Conservation (phyloP, 1,139 yeast genomes). For the Geotrichum macrosporum region DNA sequence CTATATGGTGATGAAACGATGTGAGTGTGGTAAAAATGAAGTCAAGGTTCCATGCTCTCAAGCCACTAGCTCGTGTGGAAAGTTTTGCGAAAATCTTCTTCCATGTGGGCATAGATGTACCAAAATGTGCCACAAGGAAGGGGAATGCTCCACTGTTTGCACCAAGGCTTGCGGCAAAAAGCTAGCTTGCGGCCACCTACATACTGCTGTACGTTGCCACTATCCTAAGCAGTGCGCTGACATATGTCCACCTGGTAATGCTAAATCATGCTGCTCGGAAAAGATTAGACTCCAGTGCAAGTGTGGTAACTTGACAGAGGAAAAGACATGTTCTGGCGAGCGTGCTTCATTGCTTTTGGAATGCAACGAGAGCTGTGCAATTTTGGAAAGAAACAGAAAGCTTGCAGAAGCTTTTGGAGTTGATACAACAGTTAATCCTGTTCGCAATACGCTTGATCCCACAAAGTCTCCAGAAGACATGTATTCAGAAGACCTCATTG, state of each 20-base stretch:
- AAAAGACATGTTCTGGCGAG: constrained; percentile 16
- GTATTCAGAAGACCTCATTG: constrained; percentile 32
- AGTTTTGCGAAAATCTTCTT: constrained; percentile 53
- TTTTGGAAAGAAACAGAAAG: constrained; percentile 54
- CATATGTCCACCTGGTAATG: constrained; percentile 1
- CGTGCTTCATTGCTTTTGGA: constrained; percentile 15
- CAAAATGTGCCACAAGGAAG: constrained; percentile 51
- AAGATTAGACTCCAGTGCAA: constrained; percentile 18
- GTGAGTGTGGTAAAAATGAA: constrained; percentile 65
- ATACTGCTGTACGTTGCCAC: constrained; percentile 60
- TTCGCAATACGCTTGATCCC: constrained; percentile 11
- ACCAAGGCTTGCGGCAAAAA: constrained; percentile 53
- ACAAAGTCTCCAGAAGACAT: constrained; percentile 13
- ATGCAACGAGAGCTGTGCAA: constrained; percentile 67
- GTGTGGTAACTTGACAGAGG: constrained; percentile 19
- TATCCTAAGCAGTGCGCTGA: constrained; percentile 48
- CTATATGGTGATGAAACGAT: constrained; percentile 52
- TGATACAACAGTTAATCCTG: constrained; percentile 12
- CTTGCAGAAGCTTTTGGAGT: constrained; percentile 54
- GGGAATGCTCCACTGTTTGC: constrained; percentile 39
- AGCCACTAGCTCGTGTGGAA: constrained; percentile 66
- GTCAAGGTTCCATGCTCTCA: constrained; percentile 70
- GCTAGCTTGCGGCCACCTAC: constrained; percentile 64
- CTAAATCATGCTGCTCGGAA: constrained; percentile 14
- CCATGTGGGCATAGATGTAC: constrained; percentile 71